Base-by-base conservation (phyloP, 1,284 basidiomycete genomes). In the Pseudozyma pruni region DNA sequence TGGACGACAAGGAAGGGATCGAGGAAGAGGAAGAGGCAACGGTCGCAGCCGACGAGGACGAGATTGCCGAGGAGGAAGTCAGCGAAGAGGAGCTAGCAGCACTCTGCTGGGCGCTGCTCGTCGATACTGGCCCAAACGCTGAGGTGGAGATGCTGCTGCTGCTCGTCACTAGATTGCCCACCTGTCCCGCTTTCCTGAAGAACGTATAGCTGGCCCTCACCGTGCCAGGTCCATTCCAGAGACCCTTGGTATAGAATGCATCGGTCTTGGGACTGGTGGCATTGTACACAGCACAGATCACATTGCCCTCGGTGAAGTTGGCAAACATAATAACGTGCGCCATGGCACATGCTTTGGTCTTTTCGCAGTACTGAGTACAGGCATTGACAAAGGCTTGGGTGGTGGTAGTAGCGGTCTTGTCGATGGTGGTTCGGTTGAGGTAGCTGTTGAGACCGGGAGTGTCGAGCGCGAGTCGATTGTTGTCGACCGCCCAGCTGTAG, bases 191-290 rank as follows among this genome's bases (percentile, higher is more conserved):
- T 7, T 49, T 58, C 25, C 62, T 48, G 14, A n/a, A 44, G 16
- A 70, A 63, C 2, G 51, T 50, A 19, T 70, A 70, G 4, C 43
- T 45, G 1, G 50, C 38, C 43, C 45, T 43, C 11, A 70, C 67
- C 10, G 22, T 19, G 2, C 67, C 67, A 0, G 48, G 29, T 11
- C 60, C 62, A 7, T 55, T 47, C 33, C 50, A 63, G 19, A 50
- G 8, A 5, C 62, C 61, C 3, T 42, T 57, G 0, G 55, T 63
- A 16, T 63, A 56, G 22, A 41, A 46, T 0, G 67, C 55, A 22
- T 52, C 47, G 41, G 29, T 34, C 33, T 41, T 34, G 2, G 49
- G 45, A 14, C n/a, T 19, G 2, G 34, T 43, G 1, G 38, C 34
- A 17, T 37, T 48, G 20, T 60, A 60, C 39, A 51, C 23, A 0